phyloP scores from a whole-genome alignment of 257 asterid genomes.

The Agastache rugosa region DNA sequence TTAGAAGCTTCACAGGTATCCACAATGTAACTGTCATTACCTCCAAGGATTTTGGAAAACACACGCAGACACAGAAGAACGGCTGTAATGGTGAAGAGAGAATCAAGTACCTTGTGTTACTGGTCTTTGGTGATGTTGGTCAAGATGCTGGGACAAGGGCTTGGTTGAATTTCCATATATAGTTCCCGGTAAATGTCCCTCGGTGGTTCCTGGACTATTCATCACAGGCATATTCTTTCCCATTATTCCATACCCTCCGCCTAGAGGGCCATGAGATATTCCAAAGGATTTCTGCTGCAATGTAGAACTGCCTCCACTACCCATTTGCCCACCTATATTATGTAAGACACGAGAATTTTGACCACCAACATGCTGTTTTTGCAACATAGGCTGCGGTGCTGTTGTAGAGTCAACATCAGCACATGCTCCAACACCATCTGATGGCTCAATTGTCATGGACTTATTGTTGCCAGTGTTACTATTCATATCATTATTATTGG shows the following conservation, averaged over 20 bases:
- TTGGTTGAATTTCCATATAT: constrained; percentile 62
- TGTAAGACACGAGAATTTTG: constrained; percentile 85
- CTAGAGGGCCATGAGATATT: constrained; percentile 60
- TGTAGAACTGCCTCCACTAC: constrained; percentile 78
- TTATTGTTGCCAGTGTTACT: constrained; percentile 52
- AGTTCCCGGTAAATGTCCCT: constrained; percentile 61
- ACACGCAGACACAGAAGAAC: background rate
- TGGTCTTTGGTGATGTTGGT: constrained; percentile 71
- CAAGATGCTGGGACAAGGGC: constrained; percentile 59
- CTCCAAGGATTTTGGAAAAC: constrained; percentile 5
- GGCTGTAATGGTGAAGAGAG: constrained; percentile 16
- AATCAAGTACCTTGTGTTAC: constrained; percentile 60
- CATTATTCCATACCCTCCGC: constrained; percentile 74
- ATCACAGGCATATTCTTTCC: constrained; percentile 56
- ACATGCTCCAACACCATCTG: constrained; percentile 57
- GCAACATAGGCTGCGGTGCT: constrained; percentile 70
- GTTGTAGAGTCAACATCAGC: constrained; percentile 65
- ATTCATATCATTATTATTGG: constrained; percentile 52
- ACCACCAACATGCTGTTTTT: constrained; percentile 76
- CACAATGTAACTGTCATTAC: constrained; percentile 1
- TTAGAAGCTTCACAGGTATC: constrained; percentile 19
- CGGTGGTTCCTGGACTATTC: constrained; percentile 62
- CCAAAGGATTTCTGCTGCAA: constrained; percentile 82
- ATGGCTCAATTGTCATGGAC: constrained; percentile 61
- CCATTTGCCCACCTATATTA: constrained; percentile 81